phyloP scores from a whole-genome alignment of 1,139 yeast species.

The Wickerhamomyces sp. region DNA sequence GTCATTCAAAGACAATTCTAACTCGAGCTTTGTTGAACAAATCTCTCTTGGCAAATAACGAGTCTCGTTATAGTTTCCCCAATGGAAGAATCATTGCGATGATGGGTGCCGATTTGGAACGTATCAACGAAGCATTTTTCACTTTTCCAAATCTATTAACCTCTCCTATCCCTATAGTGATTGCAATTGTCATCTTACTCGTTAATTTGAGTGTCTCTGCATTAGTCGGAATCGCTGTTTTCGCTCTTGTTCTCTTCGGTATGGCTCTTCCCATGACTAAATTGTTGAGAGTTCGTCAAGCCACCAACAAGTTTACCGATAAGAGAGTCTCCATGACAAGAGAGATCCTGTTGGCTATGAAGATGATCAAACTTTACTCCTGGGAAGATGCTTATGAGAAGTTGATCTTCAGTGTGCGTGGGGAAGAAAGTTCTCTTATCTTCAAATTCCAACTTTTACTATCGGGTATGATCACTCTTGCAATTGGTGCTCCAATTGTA shows the following conservation, averaged over 20 bases:
- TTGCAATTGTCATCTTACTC: slow-evolving; percentile 55
- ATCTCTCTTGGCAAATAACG: slow-evolving; percentile 52
- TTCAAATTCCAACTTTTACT: slow-evolving; percentile 36
- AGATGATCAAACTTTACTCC: slow-evolving; percentile 47
- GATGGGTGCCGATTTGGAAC: slow-evolving; percentile 69
- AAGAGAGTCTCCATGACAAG: slow-evolving; percentile 42
- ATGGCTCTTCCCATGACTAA: slow-evolving; percentile 29
- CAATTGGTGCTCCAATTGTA: neutral
- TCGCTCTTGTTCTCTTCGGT: slow-evolving; percentile 27
- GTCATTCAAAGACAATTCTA: slow-evolving; percentile 60
- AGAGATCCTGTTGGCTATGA: slow-evolving; percentile 45
- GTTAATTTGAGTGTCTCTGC: slow-evolving; percentile 67
- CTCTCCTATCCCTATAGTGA: slow-evolving; percentile 51
- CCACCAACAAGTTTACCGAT: slow-evolving; percentile 43
- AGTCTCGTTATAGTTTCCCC: slow-evolving; percentile 51
- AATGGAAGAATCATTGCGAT: slow-evolving; percentile 62
- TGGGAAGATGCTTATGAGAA: slow-evolving; percentile 52
- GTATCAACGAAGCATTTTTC: slow-evolving; percentile 66
- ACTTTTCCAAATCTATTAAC: slow-evolving; percentile 60
- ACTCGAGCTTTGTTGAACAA: slow-evolving; percentile 63
- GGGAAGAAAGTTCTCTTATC: slow-evolving; percentile 38
- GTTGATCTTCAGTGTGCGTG: slow-evolving; percentile 36
- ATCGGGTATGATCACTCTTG: neutral
- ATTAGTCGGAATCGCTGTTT: slow-evolving; percentile 55
- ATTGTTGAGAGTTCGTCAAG: slow-evolving; percentile 34